A percentile compares a stretch with the other conserved stretches of the same genome.
Evolutionary conservation across 2,329 filamentous ascomycete species (phyloP).

Genomic region (Phoma sp.): DNA sequence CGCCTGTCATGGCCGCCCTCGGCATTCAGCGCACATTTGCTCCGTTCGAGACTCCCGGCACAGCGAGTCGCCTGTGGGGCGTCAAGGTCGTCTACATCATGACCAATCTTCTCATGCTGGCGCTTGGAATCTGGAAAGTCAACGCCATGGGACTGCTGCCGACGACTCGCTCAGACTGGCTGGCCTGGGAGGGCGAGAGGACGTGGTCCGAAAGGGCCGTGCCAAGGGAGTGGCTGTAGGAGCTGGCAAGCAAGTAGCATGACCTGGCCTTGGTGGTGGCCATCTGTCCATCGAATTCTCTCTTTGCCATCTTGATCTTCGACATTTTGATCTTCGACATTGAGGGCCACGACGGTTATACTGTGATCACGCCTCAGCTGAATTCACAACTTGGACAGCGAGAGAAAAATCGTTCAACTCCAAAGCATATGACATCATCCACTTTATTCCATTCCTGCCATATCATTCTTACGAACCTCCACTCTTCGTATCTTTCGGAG

Average conservation of each 20-base stretch:
- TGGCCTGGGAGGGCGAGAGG: constrained; percentile 88
- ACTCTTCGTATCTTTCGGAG: no score
- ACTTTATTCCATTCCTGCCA: no score
- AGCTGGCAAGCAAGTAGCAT: neutral
- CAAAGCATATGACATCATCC: no score
- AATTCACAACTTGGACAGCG: no score
- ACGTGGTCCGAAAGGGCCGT: constrained; percentile 46
- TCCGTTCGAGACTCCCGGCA: constrained; percentile 84
- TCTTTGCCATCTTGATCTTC: no score
- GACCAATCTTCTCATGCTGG: constrained; percentile 84
- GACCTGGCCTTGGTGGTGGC: constrained; percentile 8
- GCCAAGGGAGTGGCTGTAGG: constrained; percentile 43
- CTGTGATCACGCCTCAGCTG: no score
- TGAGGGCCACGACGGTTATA: no score
- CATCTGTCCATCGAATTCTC: neutral
- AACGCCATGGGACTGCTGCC: constrained; percentile 95
- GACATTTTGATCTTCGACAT: no score
- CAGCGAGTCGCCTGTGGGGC: constrained; percentile 72
- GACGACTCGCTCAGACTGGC: constrained; percentile 96
- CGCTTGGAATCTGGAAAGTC: constrained; percentile 91
- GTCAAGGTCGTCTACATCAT: constrained; percentile 88
- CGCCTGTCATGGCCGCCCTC: constrained; percentile 83
- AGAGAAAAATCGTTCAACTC: no score
- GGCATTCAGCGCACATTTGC: constrained; percentile 87
- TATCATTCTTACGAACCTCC: no score